phyloP scores from a whole-genome alignment of 164 flowering plant species.

The Vitis riparia region DNA sequence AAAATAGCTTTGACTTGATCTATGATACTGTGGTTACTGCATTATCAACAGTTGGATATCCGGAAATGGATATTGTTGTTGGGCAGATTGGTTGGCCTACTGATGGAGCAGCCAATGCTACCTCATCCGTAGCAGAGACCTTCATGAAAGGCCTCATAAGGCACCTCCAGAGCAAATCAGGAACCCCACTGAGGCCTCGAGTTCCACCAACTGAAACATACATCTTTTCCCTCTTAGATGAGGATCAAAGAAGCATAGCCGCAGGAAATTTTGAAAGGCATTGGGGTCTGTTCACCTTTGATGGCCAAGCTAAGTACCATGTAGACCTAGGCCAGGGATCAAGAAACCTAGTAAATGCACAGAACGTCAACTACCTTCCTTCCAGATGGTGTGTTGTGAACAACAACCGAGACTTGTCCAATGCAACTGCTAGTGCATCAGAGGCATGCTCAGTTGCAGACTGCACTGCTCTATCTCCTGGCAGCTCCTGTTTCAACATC shows the following conservation, averaged over 20 bases:
- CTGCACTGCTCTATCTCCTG: constrained; percentile 69
- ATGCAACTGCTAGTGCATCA: constrained; percentile 49
- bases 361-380: constrained; percentile 67
- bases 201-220: constrained; percentile 57
- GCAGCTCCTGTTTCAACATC: constrained; percentile 78
- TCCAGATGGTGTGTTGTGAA: constrained; percentile 89
- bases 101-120: constrained; percentile 78
- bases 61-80: constrained; percentile 56
- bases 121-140: constrained; percentile 51
- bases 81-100: constrained; percentile 94
- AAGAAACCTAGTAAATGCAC: constrained; percentile 56
- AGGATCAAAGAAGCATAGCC: constrained; percentile 60
- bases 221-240: constrained; percentile 71
- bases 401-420: constrained; percentile 63
- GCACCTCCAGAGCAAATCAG: constrained; percentile 58
- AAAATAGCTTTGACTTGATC: constrained; percentile 63
- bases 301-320: constrained; percentile 87
- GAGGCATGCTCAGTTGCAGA: constrained; percentile 72
- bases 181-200: constrained; percentile 69
- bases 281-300: constrained; percentile 92
- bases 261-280: constrained; percentile 75
- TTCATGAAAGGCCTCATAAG: constrained; percentile 66
- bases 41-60: constrained; percentile 57
- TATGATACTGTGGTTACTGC: constrained; percentile 67
- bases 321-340: constrained; percentile 55